Evolutionary conservation across 2,329 filamentous ascomycete genomes (phyloP), one percentile per base, ranked within the genome.

Genomic region (Amauroascus niger): DNA sequence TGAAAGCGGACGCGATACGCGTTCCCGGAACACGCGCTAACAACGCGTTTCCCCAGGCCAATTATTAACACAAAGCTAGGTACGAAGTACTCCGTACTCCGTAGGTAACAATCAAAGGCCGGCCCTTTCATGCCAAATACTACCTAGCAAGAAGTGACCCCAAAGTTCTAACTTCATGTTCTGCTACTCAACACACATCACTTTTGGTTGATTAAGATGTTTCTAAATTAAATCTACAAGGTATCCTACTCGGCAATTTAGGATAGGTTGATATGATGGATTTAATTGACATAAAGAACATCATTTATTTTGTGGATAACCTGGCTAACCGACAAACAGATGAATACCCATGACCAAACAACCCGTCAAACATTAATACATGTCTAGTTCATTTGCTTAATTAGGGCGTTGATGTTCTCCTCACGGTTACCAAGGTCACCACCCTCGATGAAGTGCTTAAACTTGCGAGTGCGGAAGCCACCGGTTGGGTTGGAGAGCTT

Each of bases 341-440:
- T 28, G 30, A 37, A 41, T 46, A 20, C 18, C 26, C 20, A 39
- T 46, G 39, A 32, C 32, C 37, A 39, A 53, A 55, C 44, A 39
- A 43, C 20, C 49, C 53, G 24, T 48, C 37, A 43, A 51, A 14
- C 26, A 41, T 28, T 20, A 32, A 43, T 49, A 16, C 16, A 39
- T 45, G 32, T 64, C 66, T 94, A 98, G 83, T 97, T 97, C 93
- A 97, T 97, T 80, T 95, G 88, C 76, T 88, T 84, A 79, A 98
- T 86, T 71, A 97, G 83, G 68, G 76, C 80, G 77, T 97, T 97
- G 83, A 97, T 96, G 79, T 90, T 84, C 69, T 97, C 90, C 81
- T 98, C 93, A 65, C 93, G 87, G 84, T 98, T 97, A 74, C 93
- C 93, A 67, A 94, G 79, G 76, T 98, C 93, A 85, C 93, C 93